Percentiles rank a stretch among this genome's conserved stretches.
phyloP scores from a whole-genome alignment of 2,329 filamentous ascomycete species.

The Phoma sp. region DNA sequence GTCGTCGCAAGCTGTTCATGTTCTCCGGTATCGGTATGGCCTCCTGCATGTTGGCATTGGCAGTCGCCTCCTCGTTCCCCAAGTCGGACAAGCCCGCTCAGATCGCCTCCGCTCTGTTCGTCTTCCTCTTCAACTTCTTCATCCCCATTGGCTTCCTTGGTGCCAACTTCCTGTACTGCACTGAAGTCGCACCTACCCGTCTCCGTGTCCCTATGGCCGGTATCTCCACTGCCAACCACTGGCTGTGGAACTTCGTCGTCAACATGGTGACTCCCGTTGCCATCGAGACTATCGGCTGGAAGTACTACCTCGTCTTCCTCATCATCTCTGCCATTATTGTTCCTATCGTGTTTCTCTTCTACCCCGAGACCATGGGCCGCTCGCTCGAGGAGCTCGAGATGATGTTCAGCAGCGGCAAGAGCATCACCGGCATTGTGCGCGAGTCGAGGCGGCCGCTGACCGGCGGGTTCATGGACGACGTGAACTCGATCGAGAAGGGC shows the following conservation, averaged over 20 bases:
- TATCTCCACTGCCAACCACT: conserved; percentile 62
- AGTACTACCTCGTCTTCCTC: conserved; percentile 60
- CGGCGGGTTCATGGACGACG: conserved; percentile 4
- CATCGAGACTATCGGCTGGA: conserved; percentile 58
- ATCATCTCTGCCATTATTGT: conserved; percentile 55
- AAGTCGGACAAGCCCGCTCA: conserved; percentile 54
- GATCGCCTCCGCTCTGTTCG: conserved; percentile 61
- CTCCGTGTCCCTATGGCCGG: conserved; percentile 62
- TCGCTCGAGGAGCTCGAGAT: conserved; percentile 54
- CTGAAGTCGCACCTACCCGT: conserved; percentile 61
- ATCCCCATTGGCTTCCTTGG: conserved; percentile 65
- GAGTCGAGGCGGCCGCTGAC: conserved; percentile 20
- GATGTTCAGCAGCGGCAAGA: conserved; percentile 50
- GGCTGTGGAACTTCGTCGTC: conserved; percentile 52
- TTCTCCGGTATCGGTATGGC: conserved; percentile 60
- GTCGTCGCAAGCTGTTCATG: conserved; percentile 64
- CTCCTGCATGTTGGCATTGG: conserved; percentile 60
- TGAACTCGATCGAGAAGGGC: conserved; percentile 11
- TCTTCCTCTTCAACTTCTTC: conserved; percentile 67
- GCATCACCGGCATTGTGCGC: conserved; percentile 33
- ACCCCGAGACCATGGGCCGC: conserved; percentile 58
- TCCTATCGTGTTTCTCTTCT: conserved; percentile 53
- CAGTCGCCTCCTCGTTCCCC: conserved; percentile 59
- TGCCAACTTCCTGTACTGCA: conserved; percentile 65
- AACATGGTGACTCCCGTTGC: conserved; percentile 48